Base-by-base conservation (phyloP, 176 grass and related monocot species). In the Areca catechu region DNA sequence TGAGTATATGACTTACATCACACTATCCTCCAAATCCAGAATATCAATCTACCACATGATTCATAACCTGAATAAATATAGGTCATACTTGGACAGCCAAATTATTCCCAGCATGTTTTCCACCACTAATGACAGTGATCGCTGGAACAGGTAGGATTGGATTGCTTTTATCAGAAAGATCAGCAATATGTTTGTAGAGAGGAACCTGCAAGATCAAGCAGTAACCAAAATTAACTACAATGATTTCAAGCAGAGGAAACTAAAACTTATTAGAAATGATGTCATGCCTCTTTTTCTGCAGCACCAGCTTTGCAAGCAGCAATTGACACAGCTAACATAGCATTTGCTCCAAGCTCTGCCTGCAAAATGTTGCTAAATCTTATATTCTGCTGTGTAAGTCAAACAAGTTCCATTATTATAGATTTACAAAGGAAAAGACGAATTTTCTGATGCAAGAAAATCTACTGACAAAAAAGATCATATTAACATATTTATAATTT, bases 281-380 rank as follows among this genome's bases (percentile, higher is more conserved):
- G 48, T 48, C 25, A 56, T 63, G 79, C 93, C 86, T 98, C 93
- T 77, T 92, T 98, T 80, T 98, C 93, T 77, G 84, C 67, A 80
- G 87, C 87, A 61, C 93, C 93, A 72, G 93, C 87, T 87, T 89
- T 92, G 77, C 93, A 98, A 71, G 87, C 93, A 75, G 88, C 93
- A 68, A 98, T 92, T 61, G 87, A 98, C 24, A 98, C 93, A 50
- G 93, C 87, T 57, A 98, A 63, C 81, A 88, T 98, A 69, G 84
- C 70, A 85, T 92, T 98, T 24, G 76, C 78, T 85, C 81, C 87
- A 73, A 98, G 54, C 48, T 85, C 87, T 62, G 76, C 76, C 93
- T 98, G 73, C 50, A 79, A 53, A 51, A 61, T 19, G 25, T 23
- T 58, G 20, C 5, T 54, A 24, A 65, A 19, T 63, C 43, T 71